These are phyloP conservation scores for Erythrobasidium hasegawianum DNA, from an alignment of 1,284 basidiomycete species.

Conservation along the genomic window DNA sequence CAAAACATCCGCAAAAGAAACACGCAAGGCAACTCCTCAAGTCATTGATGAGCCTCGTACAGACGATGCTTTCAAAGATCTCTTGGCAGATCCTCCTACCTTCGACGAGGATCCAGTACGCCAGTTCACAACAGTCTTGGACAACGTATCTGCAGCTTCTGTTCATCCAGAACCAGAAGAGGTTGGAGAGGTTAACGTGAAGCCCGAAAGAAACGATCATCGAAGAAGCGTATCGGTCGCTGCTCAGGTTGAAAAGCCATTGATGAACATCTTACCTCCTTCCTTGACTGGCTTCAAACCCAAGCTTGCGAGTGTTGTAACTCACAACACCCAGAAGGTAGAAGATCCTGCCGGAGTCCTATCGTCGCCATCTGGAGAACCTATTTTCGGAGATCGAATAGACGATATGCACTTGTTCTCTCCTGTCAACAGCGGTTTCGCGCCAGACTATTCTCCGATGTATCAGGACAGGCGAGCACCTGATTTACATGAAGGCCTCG, in stretches of 20 bases:
- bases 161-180: background rate
- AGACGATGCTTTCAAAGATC: background rate
- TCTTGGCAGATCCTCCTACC: background rate
- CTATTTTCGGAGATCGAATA: background rate
- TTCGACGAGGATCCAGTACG: background rate
- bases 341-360: background rate
- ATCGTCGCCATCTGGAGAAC: background rate
- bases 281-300: background rate
- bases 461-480: background rate
- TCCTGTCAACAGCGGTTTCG: background rate
- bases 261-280: background rate
- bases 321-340: background rate
- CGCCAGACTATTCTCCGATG: background rate
- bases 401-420: background rate
- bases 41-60: background rate
- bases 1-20: background rate
- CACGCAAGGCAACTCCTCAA: background rate
- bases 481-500: background rate
- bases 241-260: background rate
- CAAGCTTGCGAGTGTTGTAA: too few species aligned
- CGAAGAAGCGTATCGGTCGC: background rate
- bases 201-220: background rate
- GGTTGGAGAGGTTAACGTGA: background rate
- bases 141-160: background rate
- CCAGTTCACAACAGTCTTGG: background rate